phyloP scores from a whole-genome alignment of 768 basidiomycete species.

The Tulasnella sp. region DNA sequence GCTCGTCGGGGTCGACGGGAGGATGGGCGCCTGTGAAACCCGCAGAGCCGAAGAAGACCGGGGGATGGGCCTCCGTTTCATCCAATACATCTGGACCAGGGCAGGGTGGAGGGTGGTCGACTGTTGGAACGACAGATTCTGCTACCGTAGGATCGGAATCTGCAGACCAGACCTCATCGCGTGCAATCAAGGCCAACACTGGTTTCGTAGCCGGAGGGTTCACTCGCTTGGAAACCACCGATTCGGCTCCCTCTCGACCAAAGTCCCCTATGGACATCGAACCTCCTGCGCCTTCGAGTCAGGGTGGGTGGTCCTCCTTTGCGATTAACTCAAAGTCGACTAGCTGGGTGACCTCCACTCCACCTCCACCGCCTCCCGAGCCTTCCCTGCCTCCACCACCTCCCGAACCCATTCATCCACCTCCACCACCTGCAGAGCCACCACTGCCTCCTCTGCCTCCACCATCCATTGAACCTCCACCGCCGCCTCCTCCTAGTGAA shows the following conservation, averaged over 20 bases:
- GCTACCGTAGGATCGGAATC: slow-evolving; percentile 5
- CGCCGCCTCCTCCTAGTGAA: neutral
- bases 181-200: slow-evolving; percentile 25
- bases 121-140: slow-evolving; percentile 7
- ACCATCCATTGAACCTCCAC: neutral
- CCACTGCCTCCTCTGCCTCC: slow-evolving; percentile 18
- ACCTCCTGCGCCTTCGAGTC: slow-evolving; percentile 1
- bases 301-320: neutral
- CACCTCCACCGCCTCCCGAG: slow-evolving; percentile 20
- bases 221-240: slow-evolving; percentile 50
- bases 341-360: slow-evolving; percentile 6
- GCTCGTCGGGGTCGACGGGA: neutral
- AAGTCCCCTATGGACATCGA: neutral
- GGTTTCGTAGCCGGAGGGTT: slow-evolving; percentile 53
- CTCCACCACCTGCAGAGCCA: slow-evolving; percentile 11
- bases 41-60: neutral
- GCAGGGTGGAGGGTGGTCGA: neutral
- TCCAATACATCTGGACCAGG: slow-evolving; percentile 6
- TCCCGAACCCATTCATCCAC: neutral
- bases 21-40: slow-evolving; percentile 9
- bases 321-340: slow-evolving; percentile 9
- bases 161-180: slow-evolving; percentile 16
- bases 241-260: slow-evolving; percentile 19
- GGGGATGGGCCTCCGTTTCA: slow-evolving; percentile 19
- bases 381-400: slow-evolving; percentile 16